Evolutionary conservation across 73 alveolate species (phyloP), one percentile per base, ranked within the genome.

Genomic region (Paramecium octaurelia): DNA sequence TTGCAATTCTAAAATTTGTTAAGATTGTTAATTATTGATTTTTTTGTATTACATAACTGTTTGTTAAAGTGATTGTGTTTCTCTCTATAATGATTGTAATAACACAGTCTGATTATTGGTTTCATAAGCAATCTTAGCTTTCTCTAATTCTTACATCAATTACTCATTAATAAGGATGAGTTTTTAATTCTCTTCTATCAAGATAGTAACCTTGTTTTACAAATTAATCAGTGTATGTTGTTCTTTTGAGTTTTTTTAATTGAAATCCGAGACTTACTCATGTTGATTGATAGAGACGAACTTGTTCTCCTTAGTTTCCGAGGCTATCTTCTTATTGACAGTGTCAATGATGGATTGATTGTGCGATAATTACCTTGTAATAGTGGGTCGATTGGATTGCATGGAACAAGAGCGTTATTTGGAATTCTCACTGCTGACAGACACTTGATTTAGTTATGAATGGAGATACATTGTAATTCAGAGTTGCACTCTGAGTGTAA

Each of bases 401-500:
- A 43, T 8, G 8, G 91, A 80, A 80, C 24, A 80, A 0, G 91
- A 42, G 10, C 91, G 36, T 4, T 18, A 24, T 46, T 42, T 80
- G 2, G 91, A 80, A 44, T 80, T 44, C 23, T 80, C 91, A 80
- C 91, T 80, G 27, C 91, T 80, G 0, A 35, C 91, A 46, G 91
- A 80, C 73, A 80, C 91, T 80, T 0, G 20, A 35, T 16, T 35
- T 38, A 40, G 12, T 8, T 44, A 43, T 21, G 9, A 44, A 54
- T 54, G 12, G 12, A 80, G 4, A 42, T 44, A 80, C 70, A 9
- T 27, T 80, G 12, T 42, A 80, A 20, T 80, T 31, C 43, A 6
- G 91, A 80, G 31, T 80, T 80, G 31, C 46, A 24, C 46, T 80
- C 91, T 44, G 91, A 43, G 24, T 31, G 46, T 27, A 80, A 46